A percentile compares a stretch with the other conserved stretches of the same genome.
These are phyloP conservation scores for Beauveria rudraprayagi DNA, from an alignment of 2,329 filamentous ascomycete genomes.

Conservation along the genomic window DNA sequence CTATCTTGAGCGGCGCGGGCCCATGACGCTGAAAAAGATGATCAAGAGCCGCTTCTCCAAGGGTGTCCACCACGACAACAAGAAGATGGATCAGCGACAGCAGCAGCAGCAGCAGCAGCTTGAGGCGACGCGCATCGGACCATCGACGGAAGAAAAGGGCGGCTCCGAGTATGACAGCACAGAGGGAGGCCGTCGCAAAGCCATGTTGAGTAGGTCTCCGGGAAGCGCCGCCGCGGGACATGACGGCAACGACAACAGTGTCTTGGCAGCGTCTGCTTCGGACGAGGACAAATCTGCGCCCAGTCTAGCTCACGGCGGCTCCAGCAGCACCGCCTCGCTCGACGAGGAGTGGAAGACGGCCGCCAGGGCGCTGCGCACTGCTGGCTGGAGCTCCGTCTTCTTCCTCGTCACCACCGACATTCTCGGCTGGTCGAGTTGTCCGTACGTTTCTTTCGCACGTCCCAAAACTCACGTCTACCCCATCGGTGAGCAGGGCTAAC, in stretches of 20 bases:
- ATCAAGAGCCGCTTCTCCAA: slow-evolving; percentile 15
- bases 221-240: too few relatives aligned
- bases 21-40: slow-evolving; percentile 12
- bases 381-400: slow-evolving; percentile 37
- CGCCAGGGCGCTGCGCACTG: slow-evolving; percentile 36
- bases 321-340: slow-evolving; percentile 13
- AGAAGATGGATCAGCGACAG: background rate
- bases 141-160: background rate
- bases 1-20: slow-evolving; percentile 12
- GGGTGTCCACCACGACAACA: slow-evolving; percentile 12
- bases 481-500: background rate
- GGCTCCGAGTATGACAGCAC: background rate
- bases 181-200: background rate
- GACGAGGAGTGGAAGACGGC: slow-evolving; percentile 36
- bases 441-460: slow-evolving; percentile 16
- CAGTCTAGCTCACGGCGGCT: background rate
- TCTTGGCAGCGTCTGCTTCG: background rate
- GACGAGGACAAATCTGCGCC: background rate
- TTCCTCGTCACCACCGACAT: slow-evolving; percentile 43
- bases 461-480: background rate
- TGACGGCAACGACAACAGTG: background rate
- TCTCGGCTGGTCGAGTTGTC: slow-evolving; percentile 34
- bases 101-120: background rate
- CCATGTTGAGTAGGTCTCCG: background rate
- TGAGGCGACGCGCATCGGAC: background rate